Conservation (phyloP, 257 asterid species). For the Solanum clarkiae region DNA sequence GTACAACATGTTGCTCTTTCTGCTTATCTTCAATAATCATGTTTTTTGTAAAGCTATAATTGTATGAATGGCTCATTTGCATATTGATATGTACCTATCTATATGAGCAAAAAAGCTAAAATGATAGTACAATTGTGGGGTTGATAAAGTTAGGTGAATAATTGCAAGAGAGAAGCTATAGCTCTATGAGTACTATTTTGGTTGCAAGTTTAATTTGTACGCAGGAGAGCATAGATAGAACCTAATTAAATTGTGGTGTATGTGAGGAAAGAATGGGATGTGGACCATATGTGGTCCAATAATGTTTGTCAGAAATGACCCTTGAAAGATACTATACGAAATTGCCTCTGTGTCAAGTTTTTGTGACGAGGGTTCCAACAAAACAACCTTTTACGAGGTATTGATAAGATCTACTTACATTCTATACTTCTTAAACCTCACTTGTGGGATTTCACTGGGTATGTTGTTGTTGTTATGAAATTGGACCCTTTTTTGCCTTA, state of each 20-base stretch:
- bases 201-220: background rate
- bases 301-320: background rate
- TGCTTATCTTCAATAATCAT: background rate
- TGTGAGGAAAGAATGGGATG: background rate
- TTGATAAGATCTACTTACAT: no score
- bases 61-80: background rate
- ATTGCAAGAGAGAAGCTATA: background rate
- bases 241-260: background rate
- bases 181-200: background rate
- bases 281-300: background rate
- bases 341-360: background rate
- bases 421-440: rapidly evolving
- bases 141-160: background rate
- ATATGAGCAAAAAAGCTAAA: background rate
- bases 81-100: background rate
- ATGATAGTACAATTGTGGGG: background rate
- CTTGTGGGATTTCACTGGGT: rapidly evolving
- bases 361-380: no score
- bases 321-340: background rate
- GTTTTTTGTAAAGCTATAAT: background rate
- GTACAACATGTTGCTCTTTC: background rate
- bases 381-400: no score
- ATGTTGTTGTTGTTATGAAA: no score
- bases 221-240: background rate
- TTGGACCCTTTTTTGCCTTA: background rate